Conservation (phyloP, 2,329 filamentous ascomycete species). For the Exophiala alcalophila region DNA sequence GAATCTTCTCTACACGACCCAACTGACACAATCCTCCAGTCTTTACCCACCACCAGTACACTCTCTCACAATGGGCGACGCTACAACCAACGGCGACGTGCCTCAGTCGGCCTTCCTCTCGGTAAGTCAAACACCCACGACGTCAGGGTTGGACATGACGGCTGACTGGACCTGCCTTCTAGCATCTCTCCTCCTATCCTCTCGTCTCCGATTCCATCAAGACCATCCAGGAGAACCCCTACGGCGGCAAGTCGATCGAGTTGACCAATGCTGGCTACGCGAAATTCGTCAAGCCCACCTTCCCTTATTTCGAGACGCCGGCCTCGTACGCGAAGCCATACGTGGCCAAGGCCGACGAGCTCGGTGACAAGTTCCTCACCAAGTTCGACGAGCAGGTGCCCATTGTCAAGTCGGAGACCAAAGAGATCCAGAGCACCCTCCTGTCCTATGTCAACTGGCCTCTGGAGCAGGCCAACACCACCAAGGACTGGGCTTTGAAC, state of each 20-base stretch:
- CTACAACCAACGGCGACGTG: constrained; percentile 48
- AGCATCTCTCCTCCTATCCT: constrained; percentile 86
- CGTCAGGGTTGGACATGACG: background rate
- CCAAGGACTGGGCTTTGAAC: constrained; percentile 46
- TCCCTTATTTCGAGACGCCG: constrained; percentile 74
- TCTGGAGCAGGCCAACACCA: constrained; percentile 59
- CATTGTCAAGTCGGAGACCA: constrained; percentile 70
- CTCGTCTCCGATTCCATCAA: constrained; percentile 74
- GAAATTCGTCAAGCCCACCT: constrained; percentile 71
- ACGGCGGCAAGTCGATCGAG: constrained; percentile 77
- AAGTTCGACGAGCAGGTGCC: constrained; percentile 70
- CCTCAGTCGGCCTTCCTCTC: constrained; percentile 40
- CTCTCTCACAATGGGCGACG: constrained; percentile 41
- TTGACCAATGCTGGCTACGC: constrained; percentile 72
- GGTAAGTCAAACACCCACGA: constrained; percentile 25
- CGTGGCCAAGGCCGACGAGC: constrained; percentile 72
- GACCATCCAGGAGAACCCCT: constrained; percentile 75
- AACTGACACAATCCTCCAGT: no score
- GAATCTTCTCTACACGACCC: no score
- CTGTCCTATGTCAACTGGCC: constrained; percentile 62
- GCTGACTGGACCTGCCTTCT: constrained; percentile 12
- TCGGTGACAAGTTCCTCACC: constrained; percentile 69
- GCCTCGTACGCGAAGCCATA: constrained; percentile 83
- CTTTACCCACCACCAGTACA: constrained; percentile 7
- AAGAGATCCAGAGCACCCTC: constrained; percentile 65